phyloP scores from a whole-genome alignment of 2,329 filamentous ascomycete species.

The Colletotrichum tamarilloi region DNA sequence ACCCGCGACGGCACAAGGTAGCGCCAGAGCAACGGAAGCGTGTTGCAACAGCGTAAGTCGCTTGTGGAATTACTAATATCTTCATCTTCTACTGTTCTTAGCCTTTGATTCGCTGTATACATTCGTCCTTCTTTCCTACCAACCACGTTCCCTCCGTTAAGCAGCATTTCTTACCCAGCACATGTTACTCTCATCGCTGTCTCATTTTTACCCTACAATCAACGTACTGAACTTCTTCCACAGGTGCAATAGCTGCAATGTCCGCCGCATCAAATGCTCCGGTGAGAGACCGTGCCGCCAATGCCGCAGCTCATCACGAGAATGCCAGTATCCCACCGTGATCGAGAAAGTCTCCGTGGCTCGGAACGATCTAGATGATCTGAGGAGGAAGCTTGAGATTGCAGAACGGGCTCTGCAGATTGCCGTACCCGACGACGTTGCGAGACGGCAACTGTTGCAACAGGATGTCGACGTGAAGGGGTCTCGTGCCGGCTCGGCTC shows the following conservation, averaged over 20 bases:
- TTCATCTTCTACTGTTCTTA: background rate
- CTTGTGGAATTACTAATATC: background rate
- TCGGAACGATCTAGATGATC: slow-evolving; percentile 53
- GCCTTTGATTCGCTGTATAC: background rate
- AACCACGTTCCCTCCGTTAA: background rate
- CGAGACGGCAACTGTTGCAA: slow-evolving; percentile 47
- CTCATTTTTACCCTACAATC: background rate
- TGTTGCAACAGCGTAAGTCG: slow-evolving; percentile 60
- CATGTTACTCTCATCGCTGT: background rate
- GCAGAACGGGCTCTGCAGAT: slow-evolving; percentile 53
- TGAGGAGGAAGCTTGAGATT: slow-evolving; percentile 51
- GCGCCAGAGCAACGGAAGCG: slow-evolving; percentile 58
- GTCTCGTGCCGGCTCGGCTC: slow-evolving; percentile 26
- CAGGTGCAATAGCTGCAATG: slow-evolving; percentile 65
- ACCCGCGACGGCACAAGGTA: slow-evolving; percentile 61
- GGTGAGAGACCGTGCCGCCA: slow-evolving; percentile 60
- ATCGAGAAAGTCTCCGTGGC: slow-evolving; percentile 57
- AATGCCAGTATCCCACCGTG: slow-evolving; percentile 59
- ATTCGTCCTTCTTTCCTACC: background rate
- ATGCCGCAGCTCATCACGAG: slow-evolving; percentile 54
- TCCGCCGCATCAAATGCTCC: slow-evolving; percentile 63
- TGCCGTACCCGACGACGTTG: slow-evolving; percentile 48
- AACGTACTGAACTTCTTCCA: slow-evolving; percentile 1
- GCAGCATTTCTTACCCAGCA: background rate
- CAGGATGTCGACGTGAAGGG: slow-evolving; percentile 38